A percentile compares a stretch with the other conserved stretches of the same genome.
phyloP scores from a whole-genome alignment of 192 early-diverging fungal genomes.

The Diversispora epigaea region DNA sequence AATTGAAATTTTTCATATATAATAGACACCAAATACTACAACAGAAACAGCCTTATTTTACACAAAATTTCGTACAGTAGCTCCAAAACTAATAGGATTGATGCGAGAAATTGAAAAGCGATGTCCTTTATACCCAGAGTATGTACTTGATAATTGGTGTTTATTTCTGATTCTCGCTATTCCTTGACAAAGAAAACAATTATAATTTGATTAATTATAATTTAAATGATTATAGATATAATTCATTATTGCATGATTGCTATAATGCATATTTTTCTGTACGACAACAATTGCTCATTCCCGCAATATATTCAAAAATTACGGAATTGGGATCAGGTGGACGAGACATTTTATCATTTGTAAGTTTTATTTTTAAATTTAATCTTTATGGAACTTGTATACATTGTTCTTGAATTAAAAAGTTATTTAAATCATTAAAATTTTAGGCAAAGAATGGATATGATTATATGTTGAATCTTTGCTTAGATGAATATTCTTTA shows the following conservation, averaged over 20 bases:
- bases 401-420: neutral
- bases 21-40: conserved; percentile 36
- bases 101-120: conserved; percentile 77
- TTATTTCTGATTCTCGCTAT: no score
- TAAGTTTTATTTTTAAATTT: conserved; percentile 38
- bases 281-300: conserved; percentile 65
- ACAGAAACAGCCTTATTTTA: conserved; percentile 58
- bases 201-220: neutral
- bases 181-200: neutral
- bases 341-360: conserved; percentile 56
- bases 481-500: conserved; percentile 78
- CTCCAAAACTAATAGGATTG: conserved; percentile 61
- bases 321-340: conserved; percentile 53
- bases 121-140: conserved; percentile 66
- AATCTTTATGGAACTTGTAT: neutral
- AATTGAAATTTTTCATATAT: neutral
- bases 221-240: conserved; percentile 49
- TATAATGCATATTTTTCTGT: conserved; percentile 68
- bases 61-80: conserved; percentile 88
- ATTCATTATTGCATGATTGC: conserved; percentile 70
- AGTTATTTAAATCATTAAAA: neutral
- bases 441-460: conserved; percentile 71
- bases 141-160: conserved; percentile 40
- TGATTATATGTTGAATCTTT: conserved; percentile 82
- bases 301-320: conserved; percentile 64